Base-by-base conservation (phyloP, 2,329 filamentous ascomycete species). In the Xylaria hypoxylon region DNA sequence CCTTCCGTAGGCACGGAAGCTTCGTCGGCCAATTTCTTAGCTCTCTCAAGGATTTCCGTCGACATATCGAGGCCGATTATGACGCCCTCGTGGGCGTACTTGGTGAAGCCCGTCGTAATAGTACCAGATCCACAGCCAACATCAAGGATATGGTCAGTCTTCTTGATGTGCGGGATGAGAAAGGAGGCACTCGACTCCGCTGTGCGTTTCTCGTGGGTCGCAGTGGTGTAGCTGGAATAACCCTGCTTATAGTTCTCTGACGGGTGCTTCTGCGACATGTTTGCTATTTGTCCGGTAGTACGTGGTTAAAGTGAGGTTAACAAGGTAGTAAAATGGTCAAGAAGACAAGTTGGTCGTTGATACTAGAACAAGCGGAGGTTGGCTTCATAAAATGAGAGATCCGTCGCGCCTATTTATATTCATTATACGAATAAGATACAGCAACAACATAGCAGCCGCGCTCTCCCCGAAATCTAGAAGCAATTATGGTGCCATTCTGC, bases 81-180 rank as follows among this genome's bases (percentile, higher is more conserved):
- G 6, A 72, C 67, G n/a, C 82, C 83, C 5, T 79, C 51, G 2
- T 77, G 76, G 2, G 80, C 80, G 64, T 79, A 76, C 38, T 77
- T 75, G 48, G 79, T 79, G 45, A 86, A 73, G 7, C 79, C 81
- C 0, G 77, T 75, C 3, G 83, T 82, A 71, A 86, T 85, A 33
- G 81, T 84, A 2, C 83, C 84, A 0, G 83, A 81, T 0, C 83
- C 83, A 72, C 82, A 84, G 59, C 83, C 83, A 35, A 84, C 76
- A 67, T 85, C 83, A 59, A 85, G 80, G 51, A 85, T 76, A 22
- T 66, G 71, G 75, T 80, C 77, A 6, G 73, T 71, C 0, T 76
- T 71, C 44, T 78, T 76, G 44, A 85, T 76, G 59, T 80, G 73
- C 0, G 81, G 80, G 0, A 85, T 62, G 0, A 85, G 74, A 70